These are phyloP conservation scores for Xerocomus brunneocitrinus DNA, from an alignment of 768 basidiomycete species.

Conservation along the genomic window DNA sequence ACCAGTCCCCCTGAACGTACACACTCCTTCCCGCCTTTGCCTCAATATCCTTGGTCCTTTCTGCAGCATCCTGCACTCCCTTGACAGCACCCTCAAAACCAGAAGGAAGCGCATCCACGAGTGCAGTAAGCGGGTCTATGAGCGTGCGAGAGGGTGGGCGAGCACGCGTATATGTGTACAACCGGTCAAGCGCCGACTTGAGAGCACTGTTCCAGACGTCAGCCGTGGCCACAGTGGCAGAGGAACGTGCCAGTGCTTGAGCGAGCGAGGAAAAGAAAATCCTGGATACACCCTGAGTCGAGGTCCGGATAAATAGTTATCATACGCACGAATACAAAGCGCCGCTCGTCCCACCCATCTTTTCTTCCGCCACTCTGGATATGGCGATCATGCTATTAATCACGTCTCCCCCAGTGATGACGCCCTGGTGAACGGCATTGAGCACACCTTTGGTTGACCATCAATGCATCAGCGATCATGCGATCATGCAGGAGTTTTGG, in stretches of 20 bases:
- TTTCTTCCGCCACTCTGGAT: conserved; percentile 71
- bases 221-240: conserved; percentile 31
- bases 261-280: conserved; percentile 90
- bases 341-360: conserved; percentile 90
- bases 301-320: background rate
- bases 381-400: conserved; percentile 61
- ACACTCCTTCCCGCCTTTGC: conserved; percentile 88
- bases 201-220: conserved; percentile 62
- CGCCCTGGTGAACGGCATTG: conserved; percentile 48
- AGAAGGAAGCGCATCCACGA: conserved; percentile 40
- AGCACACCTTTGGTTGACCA: conserved; percentile 47
- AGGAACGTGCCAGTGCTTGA: conserved; percentile 53
- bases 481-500: background rate
- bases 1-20: conserved; percentile 69
- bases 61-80: conserved; percentile 63
- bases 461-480: background rate
- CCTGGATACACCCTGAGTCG: conserved; percentile 34
- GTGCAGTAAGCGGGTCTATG: conserved; percentile 85
- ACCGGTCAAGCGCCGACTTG: conserved; percentile 48
- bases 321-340: conserved; percentile 80
- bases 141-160: conserved; percentile 88
- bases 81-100: conserved; percentile 51
- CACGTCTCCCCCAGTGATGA: conserved; percentile 60
- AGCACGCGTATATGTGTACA: conserved; percentile 84
- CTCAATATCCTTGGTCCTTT: conserved; percentile 65